Evolutionary conservation across 164 flowering plant species (phyloP).

Genomic region (Chimonanthus praecox): DNA sequence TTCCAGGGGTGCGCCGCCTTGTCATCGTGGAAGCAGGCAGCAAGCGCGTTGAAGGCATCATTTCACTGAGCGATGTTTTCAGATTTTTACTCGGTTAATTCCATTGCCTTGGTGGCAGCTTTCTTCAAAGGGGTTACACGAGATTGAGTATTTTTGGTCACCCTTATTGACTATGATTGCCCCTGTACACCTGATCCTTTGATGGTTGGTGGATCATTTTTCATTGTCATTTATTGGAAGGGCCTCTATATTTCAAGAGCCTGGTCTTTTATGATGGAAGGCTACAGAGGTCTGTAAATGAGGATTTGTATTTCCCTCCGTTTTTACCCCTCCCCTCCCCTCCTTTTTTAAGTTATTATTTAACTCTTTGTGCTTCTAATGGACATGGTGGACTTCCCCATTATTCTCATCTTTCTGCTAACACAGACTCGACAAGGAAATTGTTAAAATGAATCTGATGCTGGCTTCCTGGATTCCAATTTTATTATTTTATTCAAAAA

Average conservation of each 20-base stretch:
- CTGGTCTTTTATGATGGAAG: background rate
- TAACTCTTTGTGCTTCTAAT: constrained; percentile 1
- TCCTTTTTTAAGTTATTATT: background rate
- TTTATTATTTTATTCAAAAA: too few relatives aligned
- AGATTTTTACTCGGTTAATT: constrained; percentile 63
- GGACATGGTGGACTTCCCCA: constrained; percentile 3
- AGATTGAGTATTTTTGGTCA: background rate
- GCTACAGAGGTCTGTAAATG: constrained; percentile 6
- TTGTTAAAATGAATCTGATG: background rate
- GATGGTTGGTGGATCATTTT: background rate
- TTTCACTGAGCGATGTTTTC: constrained; percentile 70
- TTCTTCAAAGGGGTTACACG: background rate
- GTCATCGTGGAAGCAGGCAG: constrained; percentile 93
- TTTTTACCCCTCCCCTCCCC: background rate
- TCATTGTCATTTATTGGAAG: constrained; percentile 1
- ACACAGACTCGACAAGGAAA: background rate
- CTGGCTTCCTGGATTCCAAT: background rate
- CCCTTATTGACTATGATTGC: background rate
- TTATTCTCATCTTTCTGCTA: background rate
- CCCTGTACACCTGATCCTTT: background rate
- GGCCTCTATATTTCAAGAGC: constrained; percentile 3
- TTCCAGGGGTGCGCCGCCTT: constrained; percentile 74
- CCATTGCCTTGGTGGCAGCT: background rate
- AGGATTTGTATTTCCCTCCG: background rate
- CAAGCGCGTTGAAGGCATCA: constrained; percentile 86